Evolutionary conservation across 1,284 basidiomycete species (phyloP), one percentile per base, ranked within the genome.

Genomic region (Pyrrhoderma lamaoense): DNA sequence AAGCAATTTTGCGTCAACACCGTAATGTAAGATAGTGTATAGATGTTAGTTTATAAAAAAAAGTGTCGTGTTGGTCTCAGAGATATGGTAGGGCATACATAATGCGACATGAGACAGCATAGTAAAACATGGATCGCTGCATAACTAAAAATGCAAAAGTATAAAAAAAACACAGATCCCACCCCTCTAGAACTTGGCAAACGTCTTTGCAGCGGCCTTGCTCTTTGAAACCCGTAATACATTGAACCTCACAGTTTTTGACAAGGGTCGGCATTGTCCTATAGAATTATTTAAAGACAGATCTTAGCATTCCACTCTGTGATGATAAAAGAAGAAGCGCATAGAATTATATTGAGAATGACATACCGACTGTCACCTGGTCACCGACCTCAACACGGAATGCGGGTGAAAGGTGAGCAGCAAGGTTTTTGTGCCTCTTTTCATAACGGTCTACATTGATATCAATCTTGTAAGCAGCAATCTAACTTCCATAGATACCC

Each of bases 201-300:
- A 97, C 58, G 88, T 76, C 79, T 94, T 95, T 59, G 82, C 73
- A 27, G 88, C 67, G 18, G 89, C 88, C 79, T 91, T 92, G 83
- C 72, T 93, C 82, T 85, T 89, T 60, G 82, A 68, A 70, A 96
- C 93, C 67, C 91, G 86, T 67, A 97, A 72, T 56, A 97, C 93
- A 73, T 97, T 97, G 86, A 97, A 98, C 52, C 95, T 90, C 62
- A 99, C 94, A 47, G 95, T 98, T 79, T 99, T 99, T 60, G 95
- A 99, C 66, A 99, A 75, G 63, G 96, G 96, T 67, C 96, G 89
- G 80, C 96, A 99, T 84, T 99, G 96, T 53, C 87, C 86, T 89
- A 59, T 27, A 53, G 47, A 45, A 23, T 0, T 22, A 27, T 47
- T 37, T 16, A 19, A 2, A 37, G 18, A 42, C n/a, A n/a, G n/a